Percentiles rank a stretch among this genome's conserved stretches.
These are phyloP conservation scores for Acanthamoeba triangularis DNA, from an alignment of 208 protist species.

Conservation along the genomic window DNA sequence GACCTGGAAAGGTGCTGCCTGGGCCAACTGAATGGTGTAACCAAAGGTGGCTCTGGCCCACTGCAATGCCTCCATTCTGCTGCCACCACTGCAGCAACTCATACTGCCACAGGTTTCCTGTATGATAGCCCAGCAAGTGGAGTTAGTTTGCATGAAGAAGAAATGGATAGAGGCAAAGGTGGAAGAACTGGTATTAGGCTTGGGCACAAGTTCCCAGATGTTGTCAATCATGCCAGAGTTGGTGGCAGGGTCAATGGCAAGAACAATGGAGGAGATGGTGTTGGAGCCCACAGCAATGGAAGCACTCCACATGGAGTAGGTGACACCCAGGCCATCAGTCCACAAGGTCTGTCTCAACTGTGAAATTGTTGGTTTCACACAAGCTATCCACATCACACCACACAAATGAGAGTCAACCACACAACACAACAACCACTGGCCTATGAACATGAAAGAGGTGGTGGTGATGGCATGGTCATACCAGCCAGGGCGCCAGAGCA, in stretches of 20 bases:
- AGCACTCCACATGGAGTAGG: not conserved
- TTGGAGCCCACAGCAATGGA: not conserved
- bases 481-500: too few relatives aligned
- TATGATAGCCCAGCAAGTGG: not conserved
- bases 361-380: not conserved
- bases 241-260: not conserved
- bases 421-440: too few relatives aligned
- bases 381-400: too few relatives aligned
- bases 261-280: not conserved
- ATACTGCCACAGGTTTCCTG: not conserved
- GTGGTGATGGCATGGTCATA: too few relatives aligned
- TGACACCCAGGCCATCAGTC: not conserved
- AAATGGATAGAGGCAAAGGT: too few relatives aligned
- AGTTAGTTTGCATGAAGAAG: too few relatives aligned
- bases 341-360: not conserved
- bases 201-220: not conserved
- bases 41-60: slow-evolving; percentile 10
- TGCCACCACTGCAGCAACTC: not conserved
- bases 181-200: not conserved
- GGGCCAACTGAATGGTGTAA: not conserved
- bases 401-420: too few relatives aligned
- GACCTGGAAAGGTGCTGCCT: not conserved
- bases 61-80: not conserved
- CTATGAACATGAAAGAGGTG: too few relatives aligned
- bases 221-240: not conserved